Evolutionary conservation across 768 basidiomycete genomes (phyloP), one percentile per base, ranked within the genome.

Genomic region (Ramaria sp.): DNA sequence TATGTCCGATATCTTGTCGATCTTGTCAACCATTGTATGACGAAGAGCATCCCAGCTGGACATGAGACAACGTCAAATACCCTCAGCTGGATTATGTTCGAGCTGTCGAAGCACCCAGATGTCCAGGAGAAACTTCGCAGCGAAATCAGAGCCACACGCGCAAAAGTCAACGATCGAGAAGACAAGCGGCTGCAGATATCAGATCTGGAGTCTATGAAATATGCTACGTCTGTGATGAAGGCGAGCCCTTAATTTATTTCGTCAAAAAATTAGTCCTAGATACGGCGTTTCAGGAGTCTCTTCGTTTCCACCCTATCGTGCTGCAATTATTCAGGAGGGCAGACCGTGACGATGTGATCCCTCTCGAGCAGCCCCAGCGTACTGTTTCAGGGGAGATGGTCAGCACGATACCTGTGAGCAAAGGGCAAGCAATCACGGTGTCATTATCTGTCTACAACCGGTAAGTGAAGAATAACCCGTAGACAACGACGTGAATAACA

Each of bases 1-100:
- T 54, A 27, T n/a, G 30, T 52, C 30, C 17, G 12, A 47, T 4
- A 15, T 19, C 33, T 15, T 30, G 50, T 27, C 41, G 17, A 39
- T 54, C 46, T 45, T 11, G 11, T 19, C 50, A 30, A 31, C 10
- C n/a, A 4, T 10, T 19, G 22, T 24, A 48, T 67, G 48, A n/a
- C n/a, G 27, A 27, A 27, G 27, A 2, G 27, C 5, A 63, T 71
- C 34, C 59, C 67, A 20, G 67, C 67, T 12, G 70, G 70, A 1
- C 69, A 86, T 64, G 84, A 84, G 64, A 85, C 83, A 3, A 81
- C 78, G 50, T 76, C 83, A 3, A 79, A 74, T 37, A 73, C 77
- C 2, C 51, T 84, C 33, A 72, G 74, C 55, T 89, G 84, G 83
- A 73, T 78, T 6, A 67, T 89, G 7, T 71, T 82, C 53, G 81